These are phyloP conservation scores for Schwanniomyces sp. DNA, from an alignment of 805 yeast genomes.

Conservation along the genomic window DNA sequence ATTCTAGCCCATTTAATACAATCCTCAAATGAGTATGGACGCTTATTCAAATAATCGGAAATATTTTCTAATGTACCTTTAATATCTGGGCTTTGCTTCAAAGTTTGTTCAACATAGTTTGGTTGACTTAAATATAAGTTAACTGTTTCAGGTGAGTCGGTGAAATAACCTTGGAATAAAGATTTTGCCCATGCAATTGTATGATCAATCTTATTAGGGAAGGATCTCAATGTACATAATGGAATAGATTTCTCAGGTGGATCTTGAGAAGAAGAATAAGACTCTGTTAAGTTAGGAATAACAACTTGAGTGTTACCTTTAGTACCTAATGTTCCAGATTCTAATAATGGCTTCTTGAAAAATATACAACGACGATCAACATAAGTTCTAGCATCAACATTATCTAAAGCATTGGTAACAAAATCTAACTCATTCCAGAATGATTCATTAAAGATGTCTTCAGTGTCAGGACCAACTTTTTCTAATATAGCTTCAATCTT, in stretches of 20 bases:
- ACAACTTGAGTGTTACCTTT: constrained; percentile 98
- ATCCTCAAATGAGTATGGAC: constrained; percentile 89
- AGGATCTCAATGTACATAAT: constrained; percentile 92
- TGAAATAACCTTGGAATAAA: constrained; percentile 86
- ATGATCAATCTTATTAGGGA: constrained; percentile 98
- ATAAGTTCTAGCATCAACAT: constrained; percentile 96
- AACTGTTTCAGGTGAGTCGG: constrained; percentile 90
- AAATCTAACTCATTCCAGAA: constrained; percentile 86
- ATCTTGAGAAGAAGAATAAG: constrained; percentile 94
- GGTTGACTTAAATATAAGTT: constrained; percentile 89
- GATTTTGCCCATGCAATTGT: constrained; percentile 99
- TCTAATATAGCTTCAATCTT: constrained; percentile 77
- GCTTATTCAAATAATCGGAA: constrained; percentile 66
- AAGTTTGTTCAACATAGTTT: constrained; percentile 84
- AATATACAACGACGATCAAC: constrained; percentile 97
- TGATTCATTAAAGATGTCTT: constrained; percentile 74
- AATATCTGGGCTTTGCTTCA: constrained; percentile 91
- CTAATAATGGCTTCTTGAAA: constrained; percentile 85
- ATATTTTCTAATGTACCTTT: constrained; percentile 85
- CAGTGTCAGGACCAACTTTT: constrained; percentile 93
- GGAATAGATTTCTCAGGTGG: constrained; percentile 99
- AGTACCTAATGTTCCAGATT: constrained; percentile 97
- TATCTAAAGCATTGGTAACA: constrained; percentile 96
- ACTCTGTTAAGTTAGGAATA: constrained; percentile 90
- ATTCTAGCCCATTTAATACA: constrained; percentile 94